Base-by-base conservation (phyloP, 805 yeast species). In the Candida pseudofarinosa region DNA sequence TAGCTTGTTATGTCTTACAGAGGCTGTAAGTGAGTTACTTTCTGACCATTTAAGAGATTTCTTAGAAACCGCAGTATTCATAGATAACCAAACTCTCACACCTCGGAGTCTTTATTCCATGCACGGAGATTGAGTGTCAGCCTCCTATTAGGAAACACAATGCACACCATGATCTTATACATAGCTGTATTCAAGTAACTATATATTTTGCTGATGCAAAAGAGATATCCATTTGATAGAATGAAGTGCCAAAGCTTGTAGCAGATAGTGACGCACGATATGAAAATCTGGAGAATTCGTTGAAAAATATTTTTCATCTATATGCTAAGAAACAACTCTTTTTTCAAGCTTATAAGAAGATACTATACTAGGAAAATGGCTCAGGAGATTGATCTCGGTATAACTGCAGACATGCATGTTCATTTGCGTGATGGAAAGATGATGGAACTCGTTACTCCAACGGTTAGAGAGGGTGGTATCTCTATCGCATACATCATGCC, bases 401-500 rank as follows among this genome's bases (percentile, higher is more conserved):
- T 77, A 37, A 78, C 95, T 2, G 93, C 91, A 14, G 99, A 93
- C 63, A 81, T 88, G 77, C 99, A 93, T 58, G 98, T 93, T 39
- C 99, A 93, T 61, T 78, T 93, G 31, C 85, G 99, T 57, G 96
- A 91, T 46, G 97, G 96, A 1, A 73, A 75, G 4, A 90, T 93
- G 97, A 88, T 89, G 85, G 84, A 86, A 53, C 76, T 88, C 31
- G 87, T 90, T 33, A 77, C 97, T 0, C 99, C 99, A 5, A 85
- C 96, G 0, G 86, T 93, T 14, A 78, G 81, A 54, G 79, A 82
- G 47, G 99, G 99, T 38, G 99, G 99, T 49, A 73, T 86, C 12
- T 84, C 96, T 3, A 81, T 89, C 38, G 96, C 95, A 1, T 93
- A 88, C 58, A 79, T 93, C 47, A 93, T 93, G 99, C 99, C 99